Evolutionary conservation across 1,284 basidiomycete species (phyloP).

Genomic region (Apiotrichum sp.): DNA sequence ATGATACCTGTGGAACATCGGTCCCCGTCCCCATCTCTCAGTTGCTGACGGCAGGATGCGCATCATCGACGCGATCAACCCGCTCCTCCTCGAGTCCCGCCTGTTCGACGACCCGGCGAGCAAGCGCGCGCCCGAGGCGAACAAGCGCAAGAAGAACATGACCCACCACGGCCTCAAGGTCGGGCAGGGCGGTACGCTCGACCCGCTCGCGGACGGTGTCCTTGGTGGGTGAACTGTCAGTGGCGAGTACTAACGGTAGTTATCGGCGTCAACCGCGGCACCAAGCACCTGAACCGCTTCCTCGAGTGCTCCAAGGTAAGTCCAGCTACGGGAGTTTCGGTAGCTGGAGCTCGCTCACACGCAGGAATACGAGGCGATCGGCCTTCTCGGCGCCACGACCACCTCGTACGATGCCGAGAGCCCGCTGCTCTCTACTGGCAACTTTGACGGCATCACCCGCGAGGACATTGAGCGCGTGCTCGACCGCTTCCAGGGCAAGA

Average conservation of each 20-base stretch:
- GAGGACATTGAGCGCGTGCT: constrained; percentile 68
- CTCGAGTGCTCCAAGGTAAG: constrained; percentile 84
- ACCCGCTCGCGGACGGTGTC: constrained; percentile 81
- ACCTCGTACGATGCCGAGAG: constrained; percentile 92
- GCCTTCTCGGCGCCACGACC: constrained; percentile 87
- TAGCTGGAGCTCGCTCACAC: background rate
- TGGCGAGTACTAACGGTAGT: constrained; percentile 52
- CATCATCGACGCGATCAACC: constrained; percentile 78
- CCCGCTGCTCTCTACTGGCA: constrained; percentile 63
- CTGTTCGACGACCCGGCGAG: constrained; percentile 60
- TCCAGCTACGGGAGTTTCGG: background rate
- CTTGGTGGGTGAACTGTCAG: constrained; percentile 51
- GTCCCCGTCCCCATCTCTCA: background rate
- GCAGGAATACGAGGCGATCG: constrained; percentile 86
- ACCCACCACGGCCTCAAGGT: constrained; percentile 43
- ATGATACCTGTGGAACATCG: background rate
- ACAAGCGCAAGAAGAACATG: constrained; percentile 38
- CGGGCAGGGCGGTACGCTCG: constrained; percentile 62
- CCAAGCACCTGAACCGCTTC: constrained; percentile 79
- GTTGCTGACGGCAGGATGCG: constrained; percentile 64
- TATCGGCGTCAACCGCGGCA: constrained; percentile 82
- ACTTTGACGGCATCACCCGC: constrained; percentile 77
- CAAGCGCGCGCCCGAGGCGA: constrained; percentile 9
- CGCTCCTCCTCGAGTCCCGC: constrained; percentile 66
- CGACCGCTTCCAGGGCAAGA: constrained; percentile 75